These are phyloP conservation scores for Puccinia coronata DNA, from an alignment of 1,284 basidiomycete species.

Conservation along the genomic window DNA sequence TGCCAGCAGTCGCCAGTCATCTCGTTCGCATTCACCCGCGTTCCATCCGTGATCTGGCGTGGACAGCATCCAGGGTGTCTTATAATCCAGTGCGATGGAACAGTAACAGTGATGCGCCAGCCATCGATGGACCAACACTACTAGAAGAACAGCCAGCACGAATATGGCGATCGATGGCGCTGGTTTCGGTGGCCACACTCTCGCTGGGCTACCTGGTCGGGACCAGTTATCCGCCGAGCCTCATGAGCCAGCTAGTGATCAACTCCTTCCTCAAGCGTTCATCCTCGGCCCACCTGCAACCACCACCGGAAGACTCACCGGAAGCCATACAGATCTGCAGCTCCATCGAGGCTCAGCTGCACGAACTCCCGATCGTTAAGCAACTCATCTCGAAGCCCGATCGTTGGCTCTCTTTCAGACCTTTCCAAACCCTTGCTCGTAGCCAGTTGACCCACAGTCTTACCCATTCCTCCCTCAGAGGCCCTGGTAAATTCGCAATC, in stretches of 20 bases:
- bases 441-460: slow-evolving; percentile 15
- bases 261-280: slow-evolving; percentile 7
- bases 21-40: no score
- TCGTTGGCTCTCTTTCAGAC: slow-evolving; percentile 12
- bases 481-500: slow-evolving; percentile 71
- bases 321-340: background rate
- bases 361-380: slow-evolving; percentile 8
- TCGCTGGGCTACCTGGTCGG: slow-evolving; percentile 19
- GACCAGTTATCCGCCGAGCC: background rate
- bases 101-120: no score
- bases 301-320: background rate
- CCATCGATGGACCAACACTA: no score
- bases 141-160: no score
- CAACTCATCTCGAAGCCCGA: slow-evolving; percentile 6
- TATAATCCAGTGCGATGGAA: no score
- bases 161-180: background rate
- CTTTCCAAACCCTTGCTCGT: slow-evolving; percentile 2
- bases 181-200: slow-evolving; percentile 12
- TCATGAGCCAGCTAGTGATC: slow-evolving; percentile 14
- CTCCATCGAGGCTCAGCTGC: slow-evolving; percentile 17
- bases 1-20: no score
- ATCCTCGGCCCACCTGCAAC: background rate
- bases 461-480: slow-evolving; percentile 28
- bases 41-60: no score
- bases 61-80: no score